Evolutionary conservation across 352 stramenopile genomes (phyloP).

Genomic region (Pythium periplocum): DNA sequence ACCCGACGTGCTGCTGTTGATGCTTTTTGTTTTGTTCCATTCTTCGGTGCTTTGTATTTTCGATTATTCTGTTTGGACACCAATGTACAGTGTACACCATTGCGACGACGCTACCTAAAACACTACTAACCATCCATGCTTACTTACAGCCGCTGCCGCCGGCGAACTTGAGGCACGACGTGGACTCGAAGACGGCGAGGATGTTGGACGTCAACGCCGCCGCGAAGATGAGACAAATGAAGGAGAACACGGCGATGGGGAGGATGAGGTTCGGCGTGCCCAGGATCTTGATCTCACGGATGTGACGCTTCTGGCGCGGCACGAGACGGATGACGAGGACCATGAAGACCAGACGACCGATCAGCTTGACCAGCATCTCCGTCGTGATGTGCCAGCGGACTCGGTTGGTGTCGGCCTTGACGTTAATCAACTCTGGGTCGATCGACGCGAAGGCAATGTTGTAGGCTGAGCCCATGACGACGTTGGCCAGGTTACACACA

Average conservation of each 20-base stretch:
- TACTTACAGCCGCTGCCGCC: constrained; percentile 13
- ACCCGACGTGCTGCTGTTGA: too few species aligned
- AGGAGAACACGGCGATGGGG: constrained; percentile 14
- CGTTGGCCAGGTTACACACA: constrained; percentile 9
- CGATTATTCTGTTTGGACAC: too few species aligned
- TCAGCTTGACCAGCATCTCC: constrained; percentile 20
- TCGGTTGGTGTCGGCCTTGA: constrained; percentile 3
- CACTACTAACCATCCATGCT: too few species aligned
- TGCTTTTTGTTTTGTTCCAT: too few species aligned
- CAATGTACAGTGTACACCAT: too few species aligned
- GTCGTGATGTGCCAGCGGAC: constrained; percentile 18
- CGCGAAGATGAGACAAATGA: constrained; percentile 9
- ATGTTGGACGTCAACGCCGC: constrained; percentile 12
- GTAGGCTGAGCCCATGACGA: constrained; percentile 5
- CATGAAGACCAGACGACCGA: constrained; percentile 10
- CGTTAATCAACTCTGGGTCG: neutral
- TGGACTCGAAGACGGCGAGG: constrained; percentile 18
- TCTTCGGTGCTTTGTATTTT: too few species aligned
- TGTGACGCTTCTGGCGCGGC: constrained; percentile 21
- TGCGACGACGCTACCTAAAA: too few species aligned
- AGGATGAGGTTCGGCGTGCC: constrained; percentile 17
- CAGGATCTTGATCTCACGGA: constrained; percentile 21
- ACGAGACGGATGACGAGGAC: constrained; percentile 6
- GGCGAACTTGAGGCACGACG: constrained; percentile 21
- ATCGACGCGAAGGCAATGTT: constrained; percentile 4